These are phyloP conservation scores for Wickerhamomyces mucosus DNA, from an alignment of 805 yeast genomes.

Conservation along the genomic window DNA sequence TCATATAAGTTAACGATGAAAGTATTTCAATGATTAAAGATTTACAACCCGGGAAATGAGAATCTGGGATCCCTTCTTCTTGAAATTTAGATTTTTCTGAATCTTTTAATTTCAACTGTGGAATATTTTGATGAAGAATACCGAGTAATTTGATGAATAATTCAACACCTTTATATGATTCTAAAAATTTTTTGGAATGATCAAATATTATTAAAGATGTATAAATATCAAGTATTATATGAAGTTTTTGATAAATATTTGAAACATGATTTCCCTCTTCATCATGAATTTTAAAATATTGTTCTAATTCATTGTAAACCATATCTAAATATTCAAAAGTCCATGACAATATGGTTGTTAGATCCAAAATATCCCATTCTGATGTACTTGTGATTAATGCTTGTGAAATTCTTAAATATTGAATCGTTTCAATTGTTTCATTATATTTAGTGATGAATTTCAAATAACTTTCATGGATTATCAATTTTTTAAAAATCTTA, in stretches of 20 bases:
- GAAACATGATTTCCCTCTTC: slow-evolving; percentile 9
- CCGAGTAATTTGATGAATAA: slow-evolving; percentile 22
- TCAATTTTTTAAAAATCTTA: slow-evolving; percentile 20
- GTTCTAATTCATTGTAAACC: slow-evolving; percentile 12
- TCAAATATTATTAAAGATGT: slow-evolving; percentile 24
- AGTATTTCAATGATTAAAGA: slow-evolving; percentile 58
- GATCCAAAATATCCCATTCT: slow-evolving; percentile 27
- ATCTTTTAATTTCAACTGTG: slow-evolving; percentile 20
- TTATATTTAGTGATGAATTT: slow-evolving; percentile 18
- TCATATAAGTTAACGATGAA: slow-evolving; percentile 43
- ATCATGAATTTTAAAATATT: slow-evolving; percentile 15
- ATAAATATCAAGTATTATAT: slow-evolving; percentile 24
- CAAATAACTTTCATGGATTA: slow-evolving; percentile 27
- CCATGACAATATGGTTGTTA: slow-evolving; percentile 32
- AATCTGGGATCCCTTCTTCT: slow-evolving; percentile 17
- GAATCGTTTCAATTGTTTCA: slow-evolving; percentile 7
- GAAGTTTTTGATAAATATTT: slow-evolving; percentile 21
- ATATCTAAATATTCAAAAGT: slow-evolving; percentile 23
- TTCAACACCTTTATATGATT: slow-evolving; percentile 28
- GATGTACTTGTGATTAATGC: slow-evolving; percentile 26
- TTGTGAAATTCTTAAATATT: slow-evolving; percentile 21
- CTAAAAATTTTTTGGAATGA: slow-evolving; percentile 26
- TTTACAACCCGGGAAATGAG: slow-evolving; percentile 54
- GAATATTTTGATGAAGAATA: slow-evolving; percentile 24
- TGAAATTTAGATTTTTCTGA: slow-evolving; percentile 8